Conservation (phyloP, 2,329 filamentous ascomycete species). For the Colletotrichum sp. region DNA sequence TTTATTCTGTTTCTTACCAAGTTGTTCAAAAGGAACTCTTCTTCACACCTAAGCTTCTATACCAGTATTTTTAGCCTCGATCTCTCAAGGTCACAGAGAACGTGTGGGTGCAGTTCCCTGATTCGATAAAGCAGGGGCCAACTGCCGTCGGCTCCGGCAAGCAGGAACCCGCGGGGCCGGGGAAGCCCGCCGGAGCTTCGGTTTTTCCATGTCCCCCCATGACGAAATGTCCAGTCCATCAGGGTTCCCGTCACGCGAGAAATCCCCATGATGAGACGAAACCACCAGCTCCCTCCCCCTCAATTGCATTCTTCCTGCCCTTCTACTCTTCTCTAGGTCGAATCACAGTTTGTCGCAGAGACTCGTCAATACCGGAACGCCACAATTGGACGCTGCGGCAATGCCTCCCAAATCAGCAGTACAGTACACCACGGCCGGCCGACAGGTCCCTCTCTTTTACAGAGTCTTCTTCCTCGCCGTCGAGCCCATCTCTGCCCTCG, state of each 20-base stretch:
- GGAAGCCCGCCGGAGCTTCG: not conserved
- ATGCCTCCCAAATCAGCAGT: conserved; percentile 24
- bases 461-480: conserved; percentile 77
- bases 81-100: not conserved
- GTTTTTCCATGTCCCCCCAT: conserved; percentile 9
- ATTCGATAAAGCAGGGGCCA: not conserved
- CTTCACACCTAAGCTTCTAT: not conserved
- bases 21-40: not conserved
- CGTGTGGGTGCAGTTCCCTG: not conserved
- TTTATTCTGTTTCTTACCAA: not conserved
- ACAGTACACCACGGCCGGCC: conserved; percentile 30
- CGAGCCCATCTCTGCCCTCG: conserved; percentile 63
- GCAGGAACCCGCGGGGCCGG: not conserved
- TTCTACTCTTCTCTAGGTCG: not conserved
- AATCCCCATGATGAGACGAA: conserved; percentile 15
- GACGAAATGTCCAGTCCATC: conserved; percentile 1
- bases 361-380: not conserved
- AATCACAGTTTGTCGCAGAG: not conserved
- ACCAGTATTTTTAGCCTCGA: not conserved
- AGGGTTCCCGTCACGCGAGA: conserved; percentile 16
- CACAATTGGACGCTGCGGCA: not conserved
- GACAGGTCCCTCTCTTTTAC: conserved; percentile 66
- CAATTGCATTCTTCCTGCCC: not conserved
- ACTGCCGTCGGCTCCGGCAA: not conserved
- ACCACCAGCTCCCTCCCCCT: not conserved